Percentiles rank a stretch among this genome's conserved stretches.
Evolutionary conservation across 345 rosid genomes (phyloP).

Genomic region (Lumnitzera racemosa): DNA sequence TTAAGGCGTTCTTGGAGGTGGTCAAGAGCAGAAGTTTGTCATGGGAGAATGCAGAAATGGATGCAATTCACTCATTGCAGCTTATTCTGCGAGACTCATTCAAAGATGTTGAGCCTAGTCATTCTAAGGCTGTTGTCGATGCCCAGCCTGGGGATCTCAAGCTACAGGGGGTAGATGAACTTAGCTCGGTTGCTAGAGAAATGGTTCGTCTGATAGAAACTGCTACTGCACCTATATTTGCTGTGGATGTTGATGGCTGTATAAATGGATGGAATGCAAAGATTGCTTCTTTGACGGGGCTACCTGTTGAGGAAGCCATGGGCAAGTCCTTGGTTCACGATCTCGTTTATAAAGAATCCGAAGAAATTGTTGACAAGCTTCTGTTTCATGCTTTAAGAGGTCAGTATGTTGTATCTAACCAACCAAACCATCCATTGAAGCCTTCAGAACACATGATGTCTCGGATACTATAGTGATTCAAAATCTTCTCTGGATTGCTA

Average conservation of each 20-base stretch:
- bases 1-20: constrained; percentile 96
- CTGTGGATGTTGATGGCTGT: constrained; percentile 71
- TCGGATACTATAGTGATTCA: too few relatives aligned
- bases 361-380: constrained; percentile 69
- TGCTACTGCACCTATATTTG: constrained; percentile 97
- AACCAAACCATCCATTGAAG: too few relatives aligned
- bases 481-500: too few relatives aligned
- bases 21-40: constrained; percentile 91
- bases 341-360: constrained; percentile 66
- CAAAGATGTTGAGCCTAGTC: constrained; percentile 62
- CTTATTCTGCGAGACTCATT: constrained; percentile 90
- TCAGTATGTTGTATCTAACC: constrained; percentile 20
- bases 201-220: constrained; percentile 98
- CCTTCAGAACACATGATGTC: too few relatives aligned
- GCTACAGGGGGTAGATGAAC: constrained; percentile 79
- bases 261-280: constrained; percentile 97
- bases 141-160: constrained; percentile 46
- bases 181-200: constrained; percentile 96
- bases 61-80: constrained; percentile 97
- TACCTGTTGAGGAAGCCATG: constrained; percentile 90
- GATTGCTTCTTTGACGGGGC: constrained; percentile 83
- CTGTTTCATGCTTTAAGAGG: constrained; percentile 72
- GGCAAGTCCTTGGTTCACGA: constrained; percentile 85
- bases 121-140: constrained; percentile 55
- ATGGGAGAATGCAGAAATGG: constrained; percentile 98